Conservation (phyloP, 129 eudicot species). For the Dittrichia graveolens region DNA sequence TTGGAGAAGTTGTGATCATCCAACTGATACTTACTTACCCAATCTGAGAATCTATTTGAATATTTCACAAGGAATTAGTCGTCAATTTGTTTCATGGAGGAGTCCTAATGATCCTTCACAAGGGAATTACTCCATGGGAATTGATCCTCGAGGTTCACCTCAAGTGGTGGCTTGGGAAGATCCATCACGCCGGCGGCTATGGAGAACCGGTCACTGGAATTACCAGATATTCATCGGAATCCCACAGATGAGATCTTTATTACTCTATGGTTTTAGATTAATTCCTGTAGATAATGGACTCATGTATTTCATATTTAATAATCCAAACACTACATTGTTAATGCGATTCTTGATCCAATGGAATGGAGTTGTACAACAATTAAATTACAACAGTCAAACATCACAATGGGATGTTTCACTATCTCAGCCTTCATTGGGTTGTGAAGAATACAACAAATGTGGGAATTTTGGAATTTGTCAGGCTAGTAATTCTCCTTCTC, state of each 20-base stretch:
- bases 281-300: constrained; percentile 21
- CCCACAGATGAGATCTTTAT: constrained; percentile 44
- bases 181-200: constrained; percentile 23
- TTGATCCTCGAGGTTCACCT: constrained; percentile 66
- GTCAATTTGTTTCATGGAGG: constrained; percentile 62
- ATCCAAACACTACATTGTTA: constrained; percentile 16
- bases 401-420: constrained; percentile 39
- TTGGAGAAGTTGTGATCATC: constrained; percentile 68
- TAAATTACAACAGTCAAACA: constrained; percentile 32
- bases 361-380: constrained; percentile 54
- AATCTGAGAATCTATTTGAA: constrained; percentile 48
- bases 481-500: neutral
- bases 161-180: constrained; percentile 64
- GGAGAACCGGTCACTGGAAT: constrained; percentile 77
- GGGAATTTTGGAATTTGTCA: constrained; percentile 60
- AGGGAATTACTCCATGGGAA: constrained; percentile 60
- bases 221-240: constrained; percentile 52
- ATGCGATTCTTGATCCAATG: constrained; percentile 44
- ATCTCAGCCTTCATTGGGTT: constrained; percentile 43
- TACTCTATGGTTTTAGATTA: constrained; percentile 48
- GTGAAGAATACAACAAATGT: constrained; percentile 55
- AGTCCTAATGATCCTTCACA: constrained; percentile 49
- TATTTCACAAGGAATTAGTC: constrained; percentile 13
- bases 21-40: constrained; percentile 69
- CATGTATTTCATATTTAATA: constrained; percentile 43